These are phyloP conservation scores for Amesomyces nigricolor DNA, from an alignment of 2,329 filamentous ascomycete species.

Conservation along the genomic window DNA sequence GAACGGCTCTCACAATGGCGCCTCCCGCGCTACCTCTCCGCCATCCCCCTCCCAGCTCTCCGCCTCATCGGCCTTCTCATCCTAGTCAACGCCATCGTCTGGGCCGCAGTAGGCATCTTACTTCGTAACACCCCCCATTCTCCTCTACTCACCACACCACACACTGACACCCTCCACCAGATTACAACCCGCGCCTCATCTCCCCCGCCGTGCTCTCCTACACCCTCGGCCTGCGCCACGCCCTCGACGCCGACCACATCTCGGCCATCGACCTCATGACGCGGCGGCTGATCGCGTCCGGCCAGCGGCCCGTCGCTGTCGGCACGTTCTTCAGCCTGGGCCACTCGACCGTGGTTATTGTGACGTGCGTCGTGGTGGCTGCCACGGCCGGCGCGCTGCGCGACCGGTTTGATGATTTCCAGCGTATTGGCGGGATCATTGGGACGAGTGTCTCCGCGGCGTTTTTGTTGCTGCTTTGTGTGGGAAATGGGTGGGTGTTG, in stretches of 20 bases:
- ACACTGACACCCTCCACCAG: background rate
- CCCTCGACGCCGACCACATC: conserved; percentile 92
- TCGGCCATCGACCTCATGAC: conserved; percentile 92
- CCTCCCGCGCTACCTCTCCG: conserved; percentile 28
- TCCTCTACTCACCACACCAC: background rate
- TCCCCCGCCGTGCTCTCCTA: conserved; percentile 81
- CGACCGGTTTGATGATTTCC: conserved; percentile 73
- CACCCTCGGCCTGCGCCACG: conserved; percentile 83
- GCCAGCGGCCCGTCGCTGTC: conserved; percentile 81
- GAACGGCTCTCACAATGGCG: conserved; percentile 16
- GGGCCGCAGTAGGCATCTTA: conserved; percentile 43
- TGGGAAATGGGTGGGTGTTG: conserved; percentile 82
- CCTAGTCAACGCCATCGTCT: conserved; percentile 48
- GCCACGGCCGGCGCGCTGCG: conserved; percentile 81
- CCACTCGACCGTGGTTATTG: conserved; percentile 85
- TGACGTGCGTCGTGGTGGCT: conserved; percentile 87
- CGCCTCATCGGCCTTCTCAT: conserved; percentile 48
- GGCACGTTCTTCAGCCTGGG: conserved; percentile 93
- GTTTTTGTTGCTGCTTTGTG: conserved; percentile 74
- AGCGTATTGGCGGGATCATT: conserved; percentile 76
- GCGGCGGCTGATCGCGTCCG: conserved; percentile 75
- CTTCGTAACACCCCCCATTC: conserved; percentile 1
- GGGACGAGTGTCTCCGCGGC: conserved; percentile 81
- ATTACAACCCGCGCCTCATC: conserved; percentile 56
- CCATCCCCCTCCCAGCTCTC: conserved; percentile 33